A percentile compares a stretch with the other conserved stretches of the same genome.
These are phyloP conservation scores for Clohesyomyces aquaticus DNA, from an alignment of 495 filamentous ascomycete species.

Conservation along the genomic window DNA sequence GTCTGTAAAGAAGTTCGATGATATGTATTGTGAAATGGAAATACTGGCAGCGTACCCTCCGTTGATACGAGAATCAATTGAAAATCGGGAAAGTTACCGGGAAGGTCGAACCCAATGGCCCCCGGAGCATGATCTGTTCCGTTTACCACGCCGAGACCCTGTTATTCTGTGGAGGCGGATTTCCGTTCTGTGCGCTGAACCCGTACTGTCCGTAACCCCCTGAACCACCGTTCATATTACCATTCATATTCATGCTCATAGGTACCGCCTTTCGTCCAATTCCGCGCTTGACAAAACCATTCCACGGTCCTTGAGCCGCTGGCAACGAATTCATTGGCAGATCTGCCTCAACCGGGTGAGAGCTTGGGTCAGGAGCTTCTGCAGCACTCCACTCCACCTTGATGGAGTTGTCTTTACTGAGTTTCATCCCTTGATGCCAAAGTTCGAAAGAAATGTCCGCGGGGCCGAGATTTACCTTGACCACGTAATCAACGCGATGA, in stretches of 20 bases:
- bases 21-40: too few species aligned
- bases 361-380: neutral
- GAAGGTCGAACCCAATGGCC: too few species aligned
- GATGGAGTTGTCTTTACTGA: slow-evolving; percentile 47
- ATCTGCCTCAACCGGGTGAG: neutral
- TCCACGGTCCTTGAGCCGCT: neutral
- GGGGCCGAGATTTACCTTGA: slow-evolving; percentile 43
- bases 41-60: too few species aligned
- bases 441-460: slow-evolving; percentile 46
- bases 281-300: neutral
- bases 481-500: slow-evolving; percentile 43
- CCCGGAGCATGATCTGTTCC: too few species aligned
- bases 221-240: neutral
- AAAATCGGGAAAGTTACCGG: too few species aligned
- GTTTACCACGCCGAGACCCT: neutral
- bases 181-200: neutral
- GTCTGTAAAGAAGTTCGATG: too few species aligned
- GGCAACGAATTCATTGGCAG: neutral
- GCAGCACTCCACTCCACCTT: slow-evolving; percentile 45
- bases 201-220: neutral
- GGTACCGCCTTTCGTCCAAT: neutral
- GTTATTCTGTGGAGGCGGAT: neutral
- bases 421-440: slow-evolving; percentile 44
- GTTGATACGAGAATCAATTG: too few species aligned
- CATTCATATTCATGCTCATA: neutral